phyloP scores from a whole-genome alignment of 352 stramenopile species.

The Phytopythium chamaehyphon region DNA sequence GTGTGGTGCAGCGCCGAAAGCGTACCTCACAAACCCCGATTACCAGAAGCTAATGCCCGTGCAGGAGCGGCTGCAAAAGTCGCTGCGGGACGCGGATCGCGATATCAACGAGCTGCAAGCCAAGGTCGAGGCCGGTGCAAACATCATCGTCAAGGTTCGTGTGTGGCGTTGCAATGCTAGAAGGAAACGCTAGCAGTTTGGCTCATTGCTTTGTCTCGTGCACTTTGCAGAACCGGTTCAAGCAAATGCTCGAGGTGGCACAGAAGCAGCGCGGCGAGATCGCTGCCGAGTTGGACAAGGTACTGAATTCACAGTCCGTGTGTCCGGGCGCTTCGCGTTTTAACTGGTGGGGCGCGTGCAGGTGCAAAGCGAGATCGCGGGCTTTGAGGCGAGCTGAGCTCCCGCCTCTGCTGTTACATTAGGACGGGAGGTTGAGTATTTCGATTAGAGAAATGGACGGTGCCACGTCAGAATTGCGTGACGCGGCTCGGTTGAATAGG shows the following conservation, averaged over 20 bases:
- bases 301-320: too few relatives aligned
- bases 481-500: too few relatives aligned
- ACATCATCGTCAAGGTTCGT: conserved; percentile 79
- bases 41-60: conserved; percentile 64
- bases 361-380: conserved; percentile 35
- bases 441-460: too few relatives aligned
- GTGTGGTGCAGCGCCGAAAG: conserved; percentile 13
- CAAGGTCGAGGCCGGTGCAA: conserved; percentile 72
- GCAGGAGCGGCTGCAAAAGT: conserved; percentile 66
- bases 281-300: conserved; percentile 48
- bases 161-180: too few relatives aligned
- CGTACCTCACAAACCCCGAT: conserved; percentile 54
- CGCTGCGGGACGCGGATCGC: conserved; percentile 57
- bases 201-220: conserved; percentile 3
- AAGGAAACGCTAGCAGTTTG: too few relatives aligned
- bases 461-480: too few relatives aligned
- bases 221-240: conserved; percentile 63
- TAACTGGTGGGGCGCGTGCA: too few relatives aligned
- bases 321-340: too few relatives aligned
- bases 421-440: too few relatives aligned
- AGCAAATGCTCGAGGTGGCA: conserved; percentile 74
- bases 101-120: conserved; percentile 57
- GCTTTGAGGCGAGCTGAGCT: conserved; percentile 41
- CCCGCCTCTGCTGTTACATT: not conserved
- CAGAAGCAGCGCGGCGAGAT: conserved; percentile 50